Percentiles rank a stretch among this genome's conserved stretches.
Evolutionary conservation across 2,329 filamentous ascomycete genomes (phyloP).

Genomic region (Saccharata proteae): DNA sequence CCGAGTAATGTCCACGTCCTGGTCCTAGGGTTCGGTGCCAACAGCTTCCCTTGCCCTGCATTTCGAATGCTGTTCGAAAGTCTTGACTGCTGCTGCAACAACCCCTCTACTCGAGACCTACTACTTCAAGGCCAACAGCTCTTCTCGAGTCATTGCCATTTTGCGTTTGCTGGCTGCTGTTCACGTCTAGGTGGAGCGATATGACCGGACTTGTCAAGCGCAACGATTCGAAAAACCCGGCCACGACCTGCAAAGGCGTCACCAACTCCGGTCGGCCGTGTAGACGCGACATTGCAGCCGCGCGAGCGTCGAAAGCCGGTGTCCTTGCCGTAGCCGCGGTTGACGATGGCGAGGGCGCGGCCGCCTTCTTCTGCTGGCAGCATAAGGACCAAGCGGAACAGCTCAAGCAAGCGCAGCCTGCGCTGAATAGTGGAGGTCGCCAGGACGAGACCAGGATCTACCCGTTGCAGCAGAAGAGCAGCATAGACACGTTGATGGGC

Average conservation of each 20-base stretch:
- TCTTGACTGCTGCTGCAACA: too few relatives aligned
- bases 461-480: constrained; percentile 54
- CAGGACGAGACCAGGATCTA: constrained; percentile 32
- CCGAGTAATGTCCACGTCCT: too few relatives aligned
- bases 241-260: constrained; percentile 77
- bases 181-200: too few relatives aligned
- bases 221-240: constrained; percentile 73
- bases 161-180: too few relatives aligned
- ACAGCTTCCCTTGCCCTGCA: too few relatives aligned
- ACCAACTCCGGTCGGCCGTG: constrained; percentile 75
- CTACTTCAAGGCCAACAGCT: too few relatives aligned
- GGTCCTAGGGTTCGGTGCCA: too few relatives aligned
- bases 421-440: background rate
- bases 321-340: constrained; percentile 31
- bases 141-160: too few relatives aligned
- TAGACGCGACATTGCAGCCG: constrained; percentile 53
- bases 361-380: constrained; percentile 78
- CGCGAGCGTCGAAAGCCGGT: constrained; percentile 21
- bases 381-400: constrained; percentile 73
- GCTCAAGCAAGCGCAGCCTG: constrained; percentile 12
- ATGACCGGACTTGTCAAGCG: too few relatives aligned
- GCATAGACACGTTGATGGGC: constrained; percentile 77
- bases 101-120: too few relatives aligned
- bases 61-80: too few relatives aligned
- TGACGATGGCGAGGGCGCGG: constrained; percentile 44